Conservation (phyloP, 352 stramenopile species). For the Aphanomyces astaci region DNA sequence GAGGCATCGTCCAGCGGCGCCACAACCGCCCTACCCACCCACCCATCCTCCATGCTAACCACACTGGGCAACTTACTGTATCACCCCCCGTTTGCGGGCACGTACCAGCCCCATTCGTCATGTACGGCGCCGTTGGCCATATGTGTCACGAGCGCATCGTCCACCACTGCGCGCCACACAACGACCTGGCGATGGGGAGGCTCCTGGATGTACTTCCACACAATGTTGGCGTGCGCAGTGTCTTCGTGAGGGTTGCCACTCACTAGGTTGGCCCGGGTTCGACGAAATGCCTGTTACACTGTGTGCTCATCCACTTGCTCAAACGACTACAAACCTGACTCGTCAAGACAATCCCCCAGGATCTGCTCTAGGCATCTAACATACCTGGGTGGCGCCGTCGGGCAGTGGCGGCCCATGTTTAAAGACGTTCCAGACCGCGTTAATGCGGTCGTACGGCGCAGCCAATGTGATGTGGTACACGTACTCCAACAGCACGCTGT, state of each 20-base stretch:
- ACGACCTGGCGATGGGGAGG: background rate
- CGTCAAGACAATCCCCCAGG: no score
- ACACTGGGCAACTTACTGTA: no score
- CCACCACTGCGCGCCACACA: slow-evolving; percentile 1
- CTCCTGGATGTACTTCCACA: background rate
- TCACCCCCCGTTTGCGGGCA: no score
- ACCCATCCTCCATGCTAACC: no score
- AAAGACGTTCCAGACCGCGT: background rate
- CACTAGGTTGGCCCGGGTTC: no score
- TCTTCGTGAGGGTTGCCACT: no score
- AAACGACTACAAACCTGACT: no score
- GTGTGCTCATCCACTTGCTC: no score
- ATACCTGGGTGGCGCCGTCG: background rate
- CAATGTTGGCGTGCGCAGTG: slow-evolving; percentile 3
- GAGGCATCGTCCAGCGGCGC: background rate
- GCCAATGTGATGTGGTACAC: background rate
- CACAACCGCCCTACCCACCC: background rate
- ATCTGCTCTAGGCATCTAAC: no score
- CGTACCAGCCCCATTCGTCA: no score
- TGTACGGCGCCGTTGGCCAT: no score
- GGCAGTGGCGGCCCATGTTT: background rate
- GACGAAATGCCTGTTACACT: no score
- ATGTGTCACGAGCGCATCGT: background rate
- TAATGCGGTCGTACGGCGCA: background rate
- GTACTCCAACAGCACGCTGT: background rate